Evolutionary conservation across 2,329 filamentous ascomycete species (phyloP).

Genomic region (Hypoxylon sp.): DNA sequence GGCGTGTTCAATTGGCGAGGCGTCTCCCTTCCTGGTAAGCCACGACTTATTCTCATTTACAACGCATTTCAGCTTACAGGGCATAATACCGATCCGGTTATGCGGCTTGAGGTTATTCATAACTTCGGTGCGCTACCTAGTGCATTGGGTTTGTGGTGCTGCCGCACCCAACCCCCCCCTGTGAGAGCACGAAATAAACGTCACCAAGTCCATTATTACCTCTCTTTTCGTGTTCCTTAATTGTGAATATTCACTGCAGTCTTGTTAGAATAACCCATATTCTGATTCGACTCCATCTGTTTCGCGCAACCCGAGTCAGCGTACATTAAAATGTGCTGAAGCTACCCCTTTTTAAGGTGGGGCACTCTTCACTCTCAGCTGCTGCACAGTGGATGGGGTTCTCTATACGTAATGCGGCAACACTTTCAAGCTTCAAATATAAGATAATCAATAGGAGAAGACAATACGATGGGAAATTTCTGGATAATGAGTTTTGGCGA

Average conservation of each 20-base stretch:
- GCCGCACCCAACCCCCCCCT: not conserved
- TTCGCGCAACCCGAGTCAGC: constrained; percentile 14
- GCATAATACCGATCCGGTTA: not conserved
- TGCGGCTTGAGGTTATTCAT: not conserved
- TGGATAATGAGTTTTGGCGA: not conserved
- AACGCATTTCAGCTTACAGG: not conserved
- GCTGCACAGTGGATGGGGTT: constrained; percentile 27
- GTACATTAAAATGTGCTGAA: constrained; percentile 43
- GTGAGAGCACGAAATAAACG: not conserved
- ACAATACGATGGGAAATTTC: not conserved
- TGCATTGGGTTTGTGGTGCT: not conserved
- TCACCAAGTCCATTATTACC: not conserved
- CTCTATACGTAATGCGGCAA: constrained; percentile 4
- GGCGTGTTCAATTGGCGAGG: constrained; percentile 27
- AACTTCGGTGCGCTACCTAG: not conserved
- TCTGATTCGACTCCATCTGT: constrained; percentile 28
- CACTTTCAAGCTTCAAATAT: constrained; percentile 18
- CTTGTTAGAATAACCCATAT: not conserved
- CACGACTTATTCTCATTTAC: not conserved
- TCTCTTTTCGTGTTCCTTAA: not conserved
- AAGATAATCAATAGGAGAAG: constrained; percentile 7
- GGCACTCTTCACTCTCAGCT: constrained; percentile 46
- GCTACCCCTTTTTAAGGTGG: constrained; percentile 44
- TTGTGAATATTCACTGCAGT: not conserved
- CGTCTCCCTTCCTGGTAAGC: not conserved